phyloP scores from a whole-genome alignment of 257 asterid genomes.

The Solanum sparsipilum region DNA sequence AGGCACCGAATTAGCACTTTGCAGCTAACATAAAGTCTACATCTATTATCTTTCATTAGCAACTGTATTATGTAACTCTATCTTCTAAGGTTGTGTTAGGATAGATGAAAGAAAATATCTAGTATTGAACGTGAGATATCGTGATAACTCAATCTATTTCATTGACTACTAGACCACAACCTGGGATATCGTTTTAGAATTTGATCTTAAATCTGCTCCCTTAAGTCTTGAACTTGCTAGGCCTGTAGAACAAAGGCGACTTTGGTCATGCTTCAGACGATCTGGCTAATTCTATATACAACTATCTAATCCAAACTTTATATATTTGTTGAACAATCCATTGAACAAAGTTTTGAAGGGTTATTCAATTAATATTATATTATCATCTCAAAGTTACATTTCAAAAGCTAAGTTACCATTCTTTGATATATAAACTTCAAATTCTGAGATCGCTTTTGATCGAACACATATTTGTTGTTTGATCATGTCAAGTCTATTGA shows the following conservation, averaged over 20 bases:
- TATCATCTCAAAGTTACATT: background rate
- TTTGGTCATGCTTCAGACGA: too few species aligned
- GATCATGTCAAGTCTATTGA: background rate
- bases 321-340: background rate
- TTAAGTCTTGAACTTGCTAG: background rate
- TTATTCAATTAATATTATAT: background rate
- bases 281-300: too few species aligned
- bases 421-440: too few species aligned
- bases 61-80: accelerated
- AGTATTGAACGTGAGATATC: background rate
- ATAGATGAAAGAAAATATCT: background rate
- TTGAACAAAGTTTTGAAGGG: background rate
- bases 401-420: too few species aligned
- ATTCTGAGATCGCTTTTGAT: background rate
- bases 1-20: background rate
- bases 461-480: too few species aligned
- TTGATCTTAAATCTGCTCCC: too few species aligned
- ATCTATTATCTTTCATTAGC: background rate
- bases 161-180: background rate
- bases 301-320: background rate
- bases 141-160: background rate
- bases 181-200: too few species aligned
- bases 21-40: background rate
- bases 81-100: background rate
- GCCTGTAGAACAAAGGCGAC: too few species aligned